Percentiles rank a stretch among this genome's conserved stretches.
phyloP scores from a whole-genome alignment of 2,329 filamentous ascomycete genomes.

The Arthrobotrys entomopaga region DNA sequence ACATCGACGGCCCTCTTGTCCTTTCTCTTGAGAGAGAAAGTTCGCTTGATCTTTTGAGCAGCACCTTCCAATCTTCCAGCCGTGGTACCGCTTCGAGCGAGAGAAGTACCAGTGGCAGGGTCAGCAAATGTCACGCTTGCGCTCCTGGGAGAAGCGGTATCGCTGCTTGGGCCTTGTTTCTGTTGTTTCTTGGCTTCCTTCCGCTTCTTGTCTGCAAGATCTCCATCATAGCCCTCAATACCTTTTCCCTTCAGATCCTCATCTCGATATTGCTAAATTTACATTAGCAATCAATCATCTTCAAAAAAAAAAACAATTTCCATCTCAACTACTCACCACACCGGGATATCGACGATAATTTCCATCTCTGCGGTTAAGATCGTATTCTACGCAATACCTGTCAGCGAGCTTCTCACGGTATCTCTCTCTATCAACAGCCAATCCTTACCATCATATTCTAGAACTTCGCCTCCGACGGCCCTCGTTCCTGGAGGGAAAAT shows the following conservation, averaged over 20 bases:
- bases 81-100: constrained; percentile 46
- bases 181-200: constrained; percentile 46
- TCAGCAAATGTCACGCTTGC: constrained; percentile 19
- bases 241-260: constrained; percentile 53
- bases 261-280: constrained; percentile 51
- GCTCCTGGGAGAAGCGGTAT: neutral
- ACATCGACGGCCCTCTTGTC: constrained; percentile 36
- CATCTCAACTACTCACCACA: constrained; percentile 18
- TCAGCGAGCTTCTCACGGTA: neutral
- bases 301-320: neutral
- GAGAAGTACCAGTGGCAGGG: constrained; percentile 10
- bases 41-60: constrained; percentile 47
- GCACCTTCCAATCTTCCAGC: constrained; percentile 48
- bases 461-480: constrained; percentile 28
- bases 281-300: constrained; percentile 9
- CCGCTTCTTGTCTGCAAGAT: constrained; percentile 39
- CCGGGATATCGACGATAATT: constrained; percentile 46
- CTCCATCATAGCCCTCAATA: constrained; percentile 52
- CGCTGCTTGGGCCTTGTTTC: constrained; percentile 34
- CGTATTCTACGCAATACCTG: constrained; percentile 34
- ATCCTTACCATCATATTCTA: constrained; percentile 53
- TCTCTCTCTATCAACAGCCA: neutral
- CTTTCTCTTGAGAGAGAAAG: constrained; percentile 52
- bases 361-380: constrained; percentile 52
- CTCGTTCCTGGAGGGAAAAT: constrained; percentile 53